Percentiles rank a stretch among this genome's conserved stretches.
phyloP scores from a whole-genome alignment of 1,284 basidiomycete genomes.

The Malassezia globosa region DNA sequence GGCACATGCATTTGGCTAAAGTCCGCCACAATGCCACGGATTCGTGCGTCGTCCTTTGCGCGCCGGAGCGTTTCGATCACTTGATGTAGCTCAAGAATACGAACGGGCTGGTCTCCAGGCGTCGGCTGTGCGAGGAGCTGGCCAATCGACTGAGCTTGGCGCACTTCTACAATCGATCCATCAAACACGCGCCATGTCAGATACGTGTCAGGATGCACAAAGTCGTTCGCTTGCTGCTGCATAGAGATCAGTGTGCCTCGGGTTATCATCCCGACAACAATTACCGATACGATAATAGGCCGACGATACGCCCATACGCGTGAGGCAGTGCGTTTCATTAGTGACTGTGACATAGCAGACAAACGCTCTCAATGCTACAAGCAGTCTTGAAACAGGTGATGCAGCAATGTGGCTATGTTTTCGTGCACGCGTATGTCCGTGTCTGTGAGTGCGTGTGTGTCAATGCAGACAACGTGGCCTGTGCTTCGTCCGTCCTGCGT shows the following conservation, averaged over 20 bases:
- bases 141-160: conserved; percentile 20
- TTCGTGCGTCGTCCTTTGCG: conserved; percentile 45
- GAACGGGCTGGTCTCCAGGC: conserved; percentile 26
- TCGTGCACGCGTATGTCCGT: no score
- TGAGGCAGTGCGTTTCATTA: not conserved
- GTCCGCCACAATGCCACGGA: conserved; percentile 49
- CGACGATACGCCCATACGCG: conserved; percentile 1
- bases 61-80: conserved; percentile 47
- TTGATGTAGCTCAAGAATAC: conserved; percentile 48
- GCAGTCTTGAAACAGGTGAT: no score
- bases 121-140: conserved; percentile 23
- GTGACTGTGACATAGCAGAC: not conserved
- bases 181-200: conserved; percentile 44
- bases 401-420: no score
- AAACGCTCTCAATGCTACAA: no score
- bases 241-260: not conserved
- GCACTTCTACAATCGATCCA: conserved; percentile 41
- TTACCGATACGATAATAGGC: not conserved
- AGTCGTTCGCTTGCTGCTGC: conserved; percentile 10
- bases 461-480: no score
- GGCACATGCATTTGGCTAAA: conserved; percentile 47
- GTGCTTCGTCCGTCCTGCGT: no score
- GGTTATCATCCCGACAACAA: not conserved
- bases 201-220: no score
- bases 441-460: no score